Base-by-base conservation (phyloP, 805 yeast species). In the Kluyveromyces dobzhanskii region DNA sequence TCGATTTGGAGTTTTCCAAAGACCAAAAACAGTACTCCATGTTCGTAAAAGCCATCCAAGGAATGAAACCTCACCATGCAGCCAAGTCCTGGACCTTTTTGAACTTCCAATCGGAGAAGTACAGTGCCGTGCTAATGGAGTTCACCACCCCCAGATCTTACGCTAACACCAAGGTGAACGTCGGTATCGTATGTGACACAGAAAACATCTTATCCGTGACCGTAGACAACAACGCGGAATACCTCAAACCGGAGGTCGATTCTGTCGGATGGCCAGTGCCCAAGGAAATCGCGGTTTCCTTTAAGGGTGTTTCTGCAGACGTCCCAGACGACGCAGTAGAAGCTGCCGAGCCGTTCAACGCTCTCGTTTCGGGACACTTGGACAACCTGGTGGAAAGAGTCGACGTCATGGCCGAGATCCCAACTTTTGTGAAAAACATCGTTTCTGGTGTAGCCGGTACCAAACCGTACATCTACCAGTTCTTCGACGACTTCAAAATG, bases 51-150 rank as follows among this genome's bases (percentile, higher is more conserved):
- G 98, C 98, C 5, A 67, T 86, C 50, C 98, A 92, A 68, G 97
- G 97, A 45, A 88, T 92, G 97, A 92, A 92, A 64, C 98, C 98
- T 7, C 97, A 92, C 63, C 98, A 92, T 64, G 96, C 97, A 26
- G 98, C 98, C 41, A 85, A 94, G 44, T 66, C 86, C 17, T 92
- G 98, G 98, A 92, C 90, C 65, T 92, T 92, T 59, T 64, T 85
- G 45, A 82, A 85, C 64, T 90, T 84, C 72, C 95, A 85, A 58
- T 81, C 92, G 14, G 72, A 77, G 37, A 66, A 77, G 29, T 69
- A 73, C 50, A 70, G 90, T 26, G 94, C 85, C 9, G 78, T 87
- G 13, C 73, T 84, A 48, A 92, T 92, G 96, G 97, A 92, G 63
- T 92, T 85, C 67, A 83, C 88, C 32, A 92, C 98, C 7, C 98